These are phyloP conservation scores for Fusarium staphyleae DNA, from an alignment of 2,329 filamentous ascomycete genomes.

Conservation along the genomic window DNA sequence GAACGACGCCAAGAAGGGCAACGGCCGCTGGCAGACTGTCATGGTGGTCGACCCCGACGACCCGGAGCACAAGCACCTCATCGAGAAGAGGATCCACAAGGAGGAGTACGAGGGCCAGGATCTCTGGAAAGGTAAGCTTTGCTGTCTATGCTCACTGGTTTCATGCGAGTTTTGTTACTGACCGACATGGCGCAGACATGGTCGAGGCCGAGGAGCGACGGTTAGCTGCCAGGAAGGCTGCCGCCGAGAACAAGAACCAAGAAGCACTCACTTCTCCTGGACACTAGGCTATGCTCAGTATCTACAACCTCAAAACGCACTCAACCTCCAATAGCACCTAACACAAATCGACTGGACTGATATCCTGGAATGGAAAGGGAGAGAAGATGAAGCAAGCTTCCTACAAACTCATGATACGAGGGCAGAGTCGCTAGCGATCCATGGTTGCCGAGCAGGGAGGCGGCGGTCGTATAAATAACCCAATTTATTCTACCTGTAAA, in stretches of 20 bases:
- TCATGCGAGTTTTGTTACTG: conserved; percentile 1
- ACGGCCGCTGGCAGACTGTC: conserved; percentile 84
- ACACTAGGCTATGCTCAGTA: not conserved
- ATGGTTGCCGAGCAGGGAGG: not conserved
- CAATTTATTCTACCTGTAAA: conserved; percentile 7
- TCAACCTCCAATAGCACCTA: conserved; percentile 13
- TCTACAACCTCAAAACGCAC: not conserved
- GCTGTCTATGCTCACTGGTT: not conserved
- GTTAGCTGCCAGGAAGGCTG: conserved; percentile 51
- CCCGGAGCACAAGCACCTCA: conserved; percentile 80
- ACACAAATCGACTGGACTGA: conserved; percentile 4
- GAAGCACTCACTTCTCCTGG: not conserved
- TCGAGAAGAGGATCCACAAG: conserved; percentile 88
- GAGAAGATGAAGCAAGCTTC: not conserved
- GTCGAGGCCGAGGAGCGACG: conserved; percentile 78
- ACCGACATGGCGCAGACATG: conserved; percentile 66
- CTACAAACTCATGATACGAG: conserved; percentile 9
- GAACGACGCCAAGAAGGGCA: conserved; percentile 76
- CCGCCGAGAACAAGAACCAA: conserved; percentile 37
- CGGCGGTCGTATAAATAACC: not conserved
- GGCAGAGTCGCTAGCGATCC: conserved; percentile 3
- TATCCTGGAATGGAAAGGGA: not conserved
- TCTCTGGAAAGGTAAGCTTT: conserved; percentile 80
- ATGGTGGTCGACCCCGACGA: conserved; percentile 82
- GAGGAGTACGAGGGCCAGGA: conserved; percentile 89